phyloP scores from a whole-genome alignment of 352 stramenopile species.

The Blastocystis hominis region DNA sequence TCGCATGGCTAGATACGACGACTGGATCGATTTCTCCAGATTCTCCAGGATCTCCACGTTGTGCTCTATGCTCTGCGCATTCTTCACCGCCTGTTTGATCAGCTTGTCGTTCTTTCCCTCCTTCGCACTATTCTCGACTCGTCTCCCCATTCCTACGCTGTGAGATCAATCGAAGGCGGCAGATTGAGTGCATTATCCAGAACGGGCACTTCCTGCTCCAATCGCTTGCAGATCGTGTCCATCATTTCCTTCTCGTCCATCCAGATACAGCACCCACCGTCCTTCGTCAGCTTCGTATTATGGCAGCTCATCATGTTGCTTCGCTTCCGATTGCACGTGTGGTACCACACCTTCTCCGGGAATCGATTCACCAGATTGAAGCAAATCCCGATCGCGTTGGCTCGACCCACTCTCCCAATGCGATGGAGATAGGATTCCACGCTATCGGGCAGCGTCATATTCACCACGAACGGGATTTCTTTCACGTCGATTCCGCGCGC shows the following conservation, averaged over 20 bases:
- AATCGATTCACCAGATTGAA: conserved; percentile 64
- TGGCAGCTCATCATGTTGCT: conserved; percentile 53
- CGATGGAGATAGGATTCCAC: conserved; percentile 68
- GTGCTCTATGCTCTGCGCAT: not conserved
- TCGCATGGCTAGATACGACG: not conserved
- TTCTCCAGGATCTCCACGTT: conserved; percentile 25
- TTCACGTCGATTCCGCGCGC: conserved; percentile 72
- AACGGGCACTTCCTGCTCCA: not conserved
- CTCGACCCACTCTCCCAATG: conserved; percentile 65
- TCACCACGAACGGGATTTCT: conserved; percentile 67
- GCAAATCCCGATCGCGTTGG: conserved; percentile 64
- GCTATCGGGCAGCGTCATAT: conserved; percentile 68
- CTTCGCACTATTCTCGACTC: not conserved
- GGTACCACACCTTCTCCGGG: conserved; percentile 65
- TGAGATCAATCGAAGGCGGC: not conserved
- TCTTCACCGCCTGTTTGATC: conserved; percentile 30
- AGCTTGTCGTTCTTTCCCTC: conserved; percentile 10
- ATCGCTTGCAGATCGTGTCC: not conserved
- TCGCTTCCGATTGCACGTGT: conserved; percentile 56
- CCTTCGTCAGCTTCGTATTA: conserved; percentile 23
- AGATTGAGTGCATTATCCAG: not conserved
- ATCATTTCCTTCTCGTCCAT: conserved; percentile 39
- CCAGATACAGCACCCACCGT: conserved; percentile 58
- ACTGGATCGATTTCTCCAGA: conserved; percentile 16
- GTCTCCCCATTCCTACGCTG: not conserved